Percentiles rank a stretch among this genome's conserved stretches.
These are phyloP conservation scores for Hura crepitans DNA, from an alignment of 441 rosid genomes.

Conservation along the genomic window DNA sequence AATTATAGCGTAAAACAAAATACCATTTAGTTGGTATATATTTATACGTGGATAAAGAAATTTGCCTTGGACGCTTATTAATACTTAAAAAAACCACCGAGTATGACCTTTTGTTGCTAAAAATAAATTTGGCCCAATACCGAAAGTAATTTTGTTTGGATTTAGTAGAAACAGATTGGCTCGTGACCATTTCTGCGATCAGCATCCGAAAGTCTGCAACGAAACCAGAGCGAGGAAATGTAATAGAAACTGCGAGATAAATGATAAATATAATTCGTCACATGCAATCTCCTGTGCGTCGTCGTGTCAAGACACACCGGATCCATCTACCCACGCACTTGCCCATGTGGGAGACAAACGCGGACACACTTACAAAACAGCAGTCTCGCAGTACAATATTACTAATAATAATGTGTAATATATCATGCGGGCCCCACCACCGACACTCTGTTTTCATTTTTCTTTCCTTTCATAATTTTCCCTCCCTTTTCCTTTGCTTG, in stretches of 20 bases:
- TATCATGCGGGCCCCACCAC: conserved; percentile 29
- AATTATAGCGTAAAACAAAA: too few species aligned
- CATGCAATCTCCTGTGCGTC: conserved; percentile 1
- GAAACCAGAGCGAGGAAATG: not conserved
- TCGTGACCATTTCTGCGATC: too few species aligned
- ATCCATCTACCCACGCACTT: not conserved
- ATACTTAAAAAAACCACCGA: too few species aligned
- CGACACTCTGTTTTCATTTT: conserved; percentile 34
- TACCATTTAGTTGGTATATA: too few species aligned
- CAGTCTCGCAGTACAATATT: not conserved
- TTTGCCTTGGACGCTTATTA: too few species aligned
- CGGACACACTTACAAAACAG: not conserved
- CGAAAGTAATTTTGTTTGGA: too few species aligned
- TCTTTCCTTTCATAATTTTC: not conserved
- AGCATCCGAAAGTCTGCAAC: too few species aligned
- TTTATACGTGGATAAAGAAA: too few species aligned
- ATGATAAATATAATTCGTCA: conserved; percentile 2
- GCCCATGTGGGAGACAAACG: conserved; percentile 21
- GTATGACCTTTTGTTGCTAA: too few species aligned
- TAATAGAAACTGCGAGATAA: not conserved
- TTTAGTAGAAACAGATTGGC: too few species aligned
- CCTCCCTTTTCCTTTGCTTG: not conserved
- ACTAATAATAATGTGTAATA: too few species aligned
- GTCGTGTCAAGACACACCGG: not conserved
- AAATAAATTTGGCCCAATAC: too few species aligned